Conservation (phyloP, 441 rosid genomes). For the Pelargonium fulgidum region DNA sequence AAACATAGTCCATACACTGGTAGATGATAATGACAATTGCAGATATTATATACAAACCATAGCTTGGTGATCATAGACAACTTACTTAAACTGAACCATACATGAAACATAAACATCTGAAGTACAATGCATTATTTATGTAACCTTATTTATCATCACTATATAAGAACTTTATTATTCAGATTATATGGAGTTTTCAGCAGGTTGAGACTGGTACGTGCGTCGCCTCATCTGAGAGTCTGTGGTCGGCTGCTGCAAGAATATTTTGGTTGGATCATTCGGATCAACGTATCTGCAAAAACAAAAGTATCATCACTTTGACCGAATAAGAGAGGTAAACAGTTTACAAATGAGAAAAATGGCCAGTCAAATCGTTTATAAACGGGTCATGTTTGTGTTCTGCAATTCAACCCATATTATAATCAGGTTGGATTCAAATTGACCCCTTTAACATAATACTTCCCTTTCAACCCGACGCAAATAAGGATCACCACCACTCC, state of each 20-base stretch:
- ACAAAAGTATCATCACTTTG: background rate
- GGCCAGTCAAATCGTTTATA: no score
- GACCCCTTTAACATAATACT: no score
- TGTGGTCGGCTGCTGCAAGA: conserved; percentile 76
- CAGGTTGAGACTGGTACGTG: conserved; percentile 50
- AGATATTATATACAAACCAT: background rate
- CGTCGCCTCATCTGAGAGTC: conserved; percentile 80
- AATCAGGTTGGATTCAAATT: no score
- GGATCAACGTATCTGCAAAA: conserved; percentile 84
- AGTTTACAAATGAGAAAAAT: no score
- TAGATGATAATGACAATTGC: background rate
- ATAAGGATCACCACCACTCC: no score
- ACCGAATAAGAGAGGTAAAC: background rate
- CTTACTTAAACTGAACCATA: background rate
- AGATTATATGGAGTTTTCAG: conserved; percentile 28
- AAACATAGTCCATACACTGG: no score
- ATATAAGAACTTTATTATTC: background rate
- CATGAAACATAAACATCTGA: background rate
- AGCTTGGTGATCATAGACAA: background rate
- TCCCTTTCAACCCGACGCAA: no score
- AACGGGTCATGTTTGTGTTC: no score
- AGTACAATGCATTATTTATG: background rate
- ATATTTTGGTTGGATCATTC: conserved; percentile 90
- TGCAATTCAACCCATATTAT: no score
- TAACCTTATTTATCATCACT: background rate